Percentiles rank a stretch among this genome's conserved stretches.
Evolutionary conservation across 768 basidiomycete species (phyloP).

Genomic region (Megacollybia marginata): DNA sequence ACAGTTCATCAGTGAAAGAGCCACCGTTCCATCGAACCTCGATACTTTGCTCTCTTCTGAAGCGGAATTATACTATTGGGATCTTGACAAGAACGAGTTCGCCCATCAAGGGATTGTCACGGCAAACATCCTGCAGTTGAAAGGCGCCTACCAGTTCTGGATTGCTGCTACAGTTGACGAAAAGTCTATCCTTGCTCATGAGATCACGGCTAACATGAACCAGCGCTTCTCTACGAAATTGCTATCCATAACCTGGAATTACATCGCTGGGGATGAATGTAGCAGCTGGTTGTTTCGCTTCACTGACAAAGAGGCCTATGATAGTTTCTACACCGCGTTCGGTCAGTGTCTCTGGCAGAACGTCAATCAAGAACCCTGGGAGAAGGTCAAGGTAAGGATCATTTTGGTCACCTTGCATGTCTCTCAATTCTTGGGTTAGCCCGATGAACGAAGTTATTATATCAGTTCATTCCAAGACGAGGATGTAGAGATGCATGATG

Average conservation of each 20-base stretch:
- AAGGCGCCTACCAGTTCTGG: slow-evolving; percentile 49
- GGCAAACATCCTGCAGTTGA: slow-evolving; percentile 45
- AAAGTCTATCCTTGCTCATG: slow-evolving; percentile 51
- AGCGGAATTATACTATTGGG: slow-evolving; percentile 61
- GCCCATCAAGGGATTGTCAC: slow-evolving; percentile 43
- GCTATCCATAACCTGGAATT: slow-evolving; percentile 85
- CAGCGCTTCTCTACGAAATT: slow-evolving; percentile 56
- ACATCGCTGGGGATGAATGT: slow-evolving; percentile 47
- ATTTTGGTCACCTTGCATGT: not conserved
- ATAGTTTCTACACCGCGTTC: slow-evolving; percentile 53
- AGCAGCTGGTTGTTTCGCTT: slow-evolving; percentile 86
- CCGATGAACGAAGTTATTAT: slow-evolving; percentile 85
- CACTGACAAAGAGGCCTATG: slow-evolving; percentile 43
- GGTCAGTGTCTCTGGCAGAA: slow-evolving; percentile 76
- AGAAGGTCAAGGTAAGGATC: slow-evolving; percentile 64
- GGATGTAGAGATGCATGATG: slow-evolving; percentile 85
- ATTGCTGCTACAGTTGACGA: slow-evolving; percentile 45
- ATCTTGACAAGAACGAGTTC: slow-evolving; percentile 41
- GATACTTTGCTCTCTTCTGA: slow-evolving; percentile 29
- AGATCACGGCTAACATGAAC: slow-evolving; percentile 62
- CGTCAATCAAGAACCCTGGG: slow-evolving; percentile 64
- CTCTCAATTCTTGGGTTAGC: slow-evolving; percentile 24
- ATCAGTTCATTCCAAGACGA: slow-evolving; percentile 60
- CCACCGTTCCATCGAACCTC: not conserved
- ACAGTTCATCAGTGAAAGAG: not conserved